These are phyloP conservation scores for Solanum chiquidenum DNA, from an alignment of 257 asterid species.

Conservation along the genomic window DNA sequence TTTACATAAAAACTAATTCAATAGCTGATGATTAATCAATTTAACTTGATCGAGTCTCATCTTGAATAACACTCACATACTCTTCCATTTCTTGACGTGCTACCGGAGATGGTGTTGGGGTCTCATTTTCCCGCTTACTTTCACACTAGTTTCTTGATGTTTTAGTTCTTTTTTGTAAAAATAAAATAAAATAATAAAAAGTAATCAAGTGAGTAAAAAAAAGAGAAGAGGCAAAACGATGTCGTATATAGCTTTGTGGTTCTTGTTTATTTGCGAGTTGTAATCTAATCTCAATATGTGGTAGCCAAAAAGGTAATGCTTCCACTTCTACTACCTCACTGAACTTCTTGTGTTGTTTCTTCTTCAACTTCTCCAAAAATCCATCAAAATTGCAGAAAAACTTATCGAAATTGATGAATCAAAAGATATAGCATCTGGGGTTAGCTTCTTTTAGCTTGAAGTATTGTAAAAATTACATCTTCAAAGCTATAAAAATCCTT, in stretches of 20 bases:
- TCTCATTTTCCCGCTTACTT: background rate
- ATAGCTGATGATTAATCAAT: background rate
- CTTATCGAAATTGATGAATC: background rate
- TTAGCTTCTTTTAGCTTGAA: background rate
- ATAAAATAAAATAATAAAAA: background rate
- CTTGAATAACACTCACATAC: background rate
- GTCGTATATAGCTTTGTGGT: background rate
- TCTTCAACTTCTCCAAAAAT: background rate
- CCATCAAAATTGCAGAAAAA: background rate
- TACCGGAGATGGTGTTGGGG: background rate
- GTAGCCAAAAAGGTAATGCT: background rate
- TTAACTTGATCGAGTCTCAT: background rate
- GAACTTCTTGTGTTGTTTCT: background rate
- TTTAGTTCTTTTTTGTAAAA: background rate
- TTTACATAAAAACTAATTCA: too few species aligned
- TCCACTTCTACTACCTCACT: background rate
- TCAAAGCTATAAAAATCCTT: background rate
- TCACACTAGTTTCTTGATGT: background rate
- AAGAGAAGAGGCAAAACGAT: background rate
- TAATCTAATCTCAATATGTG: constrained; percentile 4
- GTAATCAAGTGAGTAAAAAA: background rate
- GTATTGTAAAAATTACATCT: background rate
- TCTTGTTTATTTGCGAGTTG: background rate
- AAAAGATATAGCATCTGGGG: background rate
- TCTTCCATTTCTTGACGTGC: background rate